Percentiles rank a stretch among this genome's conserved stretches.
These are phyloP conservation scores for Teunomyces stri DNA, from an alignment of 805 yeast genomes.

Conservation along the genomic window DNA sequence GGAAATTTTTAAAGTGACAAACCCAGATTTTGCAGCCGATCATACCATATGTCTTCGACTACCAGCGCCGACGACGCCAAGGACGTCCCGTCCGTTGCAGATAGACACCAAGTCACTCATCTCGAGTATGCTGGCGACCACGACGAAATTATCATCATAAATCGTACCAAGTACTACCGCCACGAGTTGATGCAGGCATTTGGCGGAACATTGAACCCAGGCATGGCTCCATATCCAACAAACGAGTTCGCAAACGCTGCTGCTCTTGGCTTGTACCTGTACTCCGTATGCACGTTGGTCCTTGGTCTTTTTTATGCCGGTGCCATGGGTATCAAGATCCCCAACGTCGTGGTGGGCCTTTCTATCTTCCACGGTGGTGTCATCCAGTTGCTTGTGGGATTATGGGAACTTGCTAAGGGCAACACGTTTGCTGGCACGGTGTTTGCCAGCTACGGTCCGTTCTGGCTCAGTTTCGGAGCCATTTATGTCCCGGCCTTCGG, in stretches of 20 bases:
- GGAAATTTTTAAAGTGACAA: background rate
- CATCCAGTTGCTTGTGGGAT: conserved; percentile 49
- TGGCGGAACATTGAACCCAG: conserved; percentile 54
- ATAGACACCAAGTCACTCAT: conserved; percentile 3
- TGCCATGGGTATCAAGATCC: conserved; percentile 43
- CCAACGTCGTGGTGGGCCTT: conserved; percentile 46
- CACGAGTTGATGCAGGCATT: conserved; percentile 61
- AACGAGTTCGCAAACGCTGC: conserved; percentile 53
- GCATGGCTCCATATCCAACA: conserved; percentile 44
- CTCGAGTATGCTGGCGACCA: conserved; percentile 30
- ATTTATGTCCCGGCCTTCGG: conserved; percentile 56
- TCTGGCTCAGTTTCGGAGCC: conserved; percentile 51
- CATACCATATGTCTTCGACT: background rate
- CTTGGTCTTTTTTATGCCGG: conserved; percentile 46
- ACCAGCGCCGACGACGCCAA: conserved; percentile 1
- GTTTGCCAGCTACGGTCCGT: conserved; percentile 52
- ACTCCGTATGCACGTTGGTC: conserved; percentile 45
- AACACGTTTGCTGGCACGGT: conserved; percentile 58
- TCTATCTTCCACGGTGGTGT: conserved; percentile 50
- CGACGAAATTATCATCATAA: conserved; percentile 40
- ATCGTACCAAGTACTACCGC: conserved; percentile 43
- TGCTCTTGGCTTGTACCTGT: conserved; percentile 53
- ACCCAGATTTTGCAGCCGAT: background rate
- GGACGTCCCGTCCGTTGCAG: background rate
- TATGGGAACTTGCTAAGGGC: conserved; percentile 49